These are phyloP conservation scores for Aspergillus fijiensis DNA, from an alignment of 2,329 filamentous ascomycete genomes.

Conservation along the genomic window DNA sequence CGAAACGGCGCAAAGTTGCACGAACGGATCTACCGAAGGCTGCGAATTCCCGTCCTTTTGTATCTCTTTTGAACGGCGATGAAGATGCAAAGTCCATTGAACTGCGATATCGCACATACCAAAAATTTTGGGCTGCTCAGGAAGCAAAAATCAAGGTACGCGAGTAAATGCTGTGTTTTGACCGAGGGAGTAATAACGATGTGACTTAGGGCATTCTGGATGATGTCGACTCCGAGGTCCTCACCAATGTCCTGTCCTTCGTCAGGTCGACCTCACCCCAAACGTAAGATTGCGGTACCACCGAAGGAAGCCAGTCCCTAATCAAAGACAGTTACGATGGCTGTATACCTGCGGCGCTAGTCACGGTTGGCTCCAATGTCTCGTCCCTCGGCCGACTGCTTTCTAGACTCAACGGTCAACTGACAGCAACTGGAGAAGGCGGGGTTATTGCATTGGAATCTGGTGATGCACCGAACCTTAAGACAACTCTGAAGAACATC, in stretches of 20 bases:
- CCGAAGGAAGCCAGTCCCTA: constrained; percentile 10
- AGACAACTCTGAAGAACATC: constrained; percentile 47
- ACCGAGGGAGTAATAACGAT: constrained; percentile 11
- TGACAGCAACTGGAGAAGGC: constrained; percentile 32
- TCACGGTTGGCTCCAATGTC: constrained; percentile 47
- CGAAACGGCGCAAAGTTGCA: constrained; percentile 59
- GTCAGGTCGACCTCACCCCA: constrained; percentile 35
- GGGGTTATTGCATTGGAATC: constrained; percentile 45
- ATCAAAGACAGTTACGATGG: constrained; percentile 34
- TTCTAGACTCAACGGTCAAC: constrained; percentile 36
- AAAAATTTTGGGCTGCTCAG: constrained; percentile 41
- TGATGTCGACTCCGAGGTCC: constrained; percentile 41
- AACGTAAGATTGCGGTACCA: constrained; percentile 29
- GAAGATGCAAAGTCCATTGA: constrained; percentile 35
- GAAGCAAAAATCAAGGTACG: constrained; percentile 42
- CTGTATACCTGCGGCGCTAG: constrained; percentile 43
- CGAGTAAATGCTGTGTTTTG: neutral
- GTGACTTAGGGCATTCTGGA: constrained; percentile 33
- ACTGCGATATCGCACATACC: constrained; percentile 39
- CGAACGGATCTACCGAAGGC: constrained; percentile 29
- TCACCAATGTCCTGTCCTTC: constrained; percentile 40
- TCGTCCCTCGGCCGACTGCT: constrained; percentile 42
- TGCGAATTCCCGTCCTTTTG: constrained; percentile 30
- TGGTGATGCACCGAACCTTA: constrained; percentile 47
- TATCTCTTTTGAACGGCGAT: constrained; percentile 41